Conservation (phyloP, 176 grass and related monocot genomes). For the Miscanthus lutarioriparius region DNA sequence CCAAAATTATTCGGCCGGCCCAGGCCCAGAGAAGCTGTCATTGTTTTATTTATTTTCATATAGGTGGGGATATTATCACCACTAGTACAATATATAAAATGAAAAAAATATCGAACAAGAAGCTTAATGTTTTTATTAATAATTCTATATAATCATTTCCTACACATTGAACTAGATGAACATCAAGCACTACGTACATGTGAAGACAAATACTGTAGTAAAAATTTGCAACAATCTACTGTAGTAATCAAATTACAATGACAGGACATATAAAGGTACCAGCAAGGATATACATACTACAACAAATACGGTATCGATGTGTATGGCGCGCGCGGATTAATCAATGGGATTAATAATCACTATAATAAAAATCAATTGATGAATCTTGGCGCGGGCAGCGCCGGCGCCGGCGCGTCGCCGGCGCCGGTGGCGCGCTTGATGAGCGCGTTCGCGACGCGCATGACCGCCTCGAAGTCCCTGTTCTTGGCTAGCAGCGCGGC, state of each 20-base stretch:
- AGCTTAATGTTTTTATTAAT: neutral
- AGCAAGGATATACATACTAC: neutral
- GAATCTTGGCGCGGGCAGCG: neutral
- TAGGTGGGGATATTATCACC: too few relatives aligned
- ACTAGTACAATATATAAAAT: too few relatives aligned
- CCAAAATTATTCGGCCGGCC: too few relatives aligned
- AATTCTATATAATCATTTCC: neutral
- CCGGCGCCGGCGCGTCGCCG: neutral
- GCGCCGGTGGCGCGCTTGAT: neutral
- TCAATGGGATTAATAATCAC: neutral
- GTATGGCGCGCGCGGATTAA: neutral
- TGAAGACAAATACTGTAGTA: neutral
- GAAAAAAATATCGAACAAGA: neutral
- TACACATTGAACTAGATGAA: neutral
- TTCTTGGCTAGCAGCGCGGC: slow-evolving; percentile 30
- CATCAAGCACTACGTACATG: neutral
- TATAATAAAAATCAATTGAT: neutral
- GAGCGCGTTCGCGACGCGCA: slow-evolving; percentile 33
- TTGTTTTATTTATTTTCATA: too few relatives aligned
- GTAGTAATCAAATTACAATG: neutral
- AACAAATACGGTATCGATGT: neutral
- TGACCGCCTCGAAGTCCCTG: slow-evolving; percentile 30
- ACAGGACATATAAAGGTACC: neutral
- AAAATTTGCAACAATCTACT: neutral
- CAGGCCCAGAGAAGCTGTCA: too few relatives aligned